Base-by-base conservation (phyloP, 2,329 filamentous ascomycete species). In the Alternaria burnsii region DNA sequence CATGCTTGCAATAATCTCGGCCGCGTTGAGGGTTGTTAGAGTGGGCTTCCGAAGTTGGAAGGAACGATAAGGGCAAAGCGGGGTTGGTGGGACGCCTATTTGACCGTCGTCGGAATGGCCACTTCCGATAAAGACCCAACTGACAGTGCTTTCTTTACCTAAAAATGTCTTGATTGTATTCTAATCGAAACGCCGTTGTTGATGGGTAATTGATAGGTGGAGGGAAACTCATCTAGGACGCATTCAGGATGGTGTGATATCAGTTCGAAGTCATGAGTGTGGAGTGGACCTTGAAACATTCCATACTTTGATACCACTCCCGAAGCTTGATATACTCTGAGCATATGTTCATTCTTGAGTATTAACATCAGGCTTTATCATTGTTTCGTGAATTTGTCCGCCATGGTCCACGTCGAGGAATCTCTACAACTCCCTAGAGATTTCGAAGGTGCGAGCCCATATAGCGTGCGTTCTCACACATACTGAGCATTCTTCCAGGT, bases 351-450 rank as follows among this genome's bases (percentile, higher is more conserved):
- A 34, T 32, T 6, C 12, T 34, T 22, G 11, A 11, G 20, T n/a
- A 11, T 48, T 20, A 20, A 12, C 22, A 48, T 34, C 20, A 9
- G 20, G 18, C 28, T n/a, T 22, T 30, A 22, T 28, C 44, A 12
- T 22, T 4, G 30, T 34, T 34, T 48, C 18, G 28, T 22, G 20
- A 32, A 40, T 28, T n/a, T 52, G 18, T 7, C 32, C 36, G 59
- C 11, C 38, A 74, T 74, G 71, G 61, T 73, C 28, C 72, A 78
- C 44, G 66, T 74, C 22, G 74, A 79, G 61, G 70, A 76, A 42
- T 64, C 72, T 32, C 62, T 78, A 40, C 76, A 79, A 58, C 59
- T 36, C 78, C n/a, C 76, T 77, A 71, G 77, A 42, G 76, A 80
- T 62, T 79, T 80, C 52, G 74, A 76, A 71, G 74, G 80, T 9